These are phyloP conservation scores for Solanum dulcamara DNA, from an alignment of 257 asterid species.

Conservation along the genomic window DNA sequence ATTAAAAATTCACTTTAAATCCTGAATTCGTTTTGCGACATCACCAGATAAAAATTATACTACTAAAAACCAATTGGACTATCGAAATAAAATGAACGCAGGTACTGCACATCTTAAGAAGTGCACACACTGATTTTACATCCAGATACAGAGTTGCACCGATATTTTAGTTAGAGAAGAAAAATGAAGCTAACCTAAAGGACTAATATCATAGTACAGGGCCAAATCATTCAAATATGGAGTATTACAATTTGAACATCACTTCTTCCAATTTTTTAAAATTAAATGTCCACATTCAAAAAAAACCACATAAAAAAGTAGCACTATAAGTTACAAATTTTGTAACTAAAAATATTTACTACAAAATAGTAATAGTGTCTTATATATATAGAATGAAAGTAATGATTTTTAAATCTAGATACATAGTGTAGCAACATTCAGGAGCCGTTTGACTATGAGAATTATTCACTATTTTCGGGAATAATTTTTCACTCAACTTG, in stretches of 20 bases:
- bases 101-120: neutral
- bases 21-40: too few relatives aligned
- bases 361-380: neutral
- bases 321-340: neutral
- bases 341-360: neutral
- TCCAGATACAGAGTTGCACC: neutral
- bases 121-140: neutral
- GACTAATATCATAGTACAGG: neutral
- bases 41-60: too few relatives aligned
- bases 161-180: neutral
- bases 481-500: neutral
- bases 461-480: neutral
- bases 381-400: neutral
- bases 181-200: neutral
- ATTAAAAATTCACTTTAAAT: too few relatives aligned
- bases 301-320: neutral
- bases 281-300: neutral
- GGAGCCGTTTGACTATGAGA: neutral
- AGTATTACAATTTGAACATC: neutral
- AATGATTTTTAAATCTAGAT: neutral
- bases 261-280: neutral
- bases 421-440: neutral
- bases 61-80: neutral
- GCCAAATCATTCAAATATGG: neutral
- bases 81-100: neutral